These are phyloP conservation scores for Ramaria sp. DNA, from an alignment of 768 basidiomycete genomes.

Conservation along the genomic window DNA sequence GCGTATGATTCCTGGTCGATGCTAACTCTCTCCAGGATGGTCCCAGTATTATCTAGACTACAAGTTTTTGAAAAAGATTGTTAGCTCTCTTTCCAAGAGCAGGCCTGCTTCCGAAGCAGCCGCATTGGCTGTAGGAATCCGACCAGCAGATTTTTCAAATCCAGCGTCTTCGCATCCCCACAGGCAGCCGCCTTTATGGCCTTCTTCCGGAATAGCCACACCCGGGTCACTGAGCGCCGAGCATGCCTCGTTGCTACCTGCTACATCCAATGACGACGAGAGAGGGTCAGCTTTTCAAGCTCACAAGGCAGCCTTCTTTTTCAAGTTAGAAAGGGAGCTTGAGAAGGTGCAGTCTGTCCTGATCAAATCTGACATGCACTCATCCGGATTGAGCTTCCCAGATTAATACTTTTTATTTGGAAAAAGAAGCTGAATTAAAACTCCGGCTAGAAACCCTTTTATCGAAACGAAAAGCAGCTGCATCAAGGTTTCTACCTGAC, in stretches of 20 bases:
- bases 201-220: conserved; percentile 8
- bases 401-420: conserved; percentile 98
- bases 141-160: conserved; percentile 46
- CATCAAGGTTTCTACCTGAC: conserved; percentile 62
- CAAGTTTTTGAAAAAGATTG: conserved; percentile 97
- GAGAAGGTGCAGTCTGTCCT: conserved; percentile 61
- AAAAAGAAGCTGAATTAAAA: conserved; percentile 92
- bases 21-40: conserved; percentile 49
- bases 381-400: conserved; percentile 21
- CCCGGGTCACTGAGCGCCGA: conserved; percentile 5
- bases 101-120: conserved; percentile 87
- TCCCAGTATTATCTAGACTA: conserved; percentile 93
- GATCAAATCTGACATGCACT: background rate
- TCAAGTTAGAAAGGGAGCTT: conserved; percentile 92
- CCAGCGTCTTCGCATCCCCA: conserved; percentile 23
- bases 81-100: conserved; percentile 86
- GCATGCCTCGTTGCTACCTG: conserved; percentile 37
- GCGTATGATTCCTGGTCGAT: background rate
- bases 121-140: conserved; percentile 70
- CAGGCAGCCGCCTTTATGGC: conserved; percentile 19
- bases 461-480: conserved; percentile 83
- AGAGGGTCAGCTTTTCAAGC: conserved; percentile 83
- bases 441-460: conserved; percentile 86
- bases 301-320: conserved; percentile 97
- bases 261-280: conserved; percentile 55